Evolutionary conservation across 2,329 filamentous ascomycete genomes (phyloP).

Genomic region (Diaporthe nobilis): DNA sequence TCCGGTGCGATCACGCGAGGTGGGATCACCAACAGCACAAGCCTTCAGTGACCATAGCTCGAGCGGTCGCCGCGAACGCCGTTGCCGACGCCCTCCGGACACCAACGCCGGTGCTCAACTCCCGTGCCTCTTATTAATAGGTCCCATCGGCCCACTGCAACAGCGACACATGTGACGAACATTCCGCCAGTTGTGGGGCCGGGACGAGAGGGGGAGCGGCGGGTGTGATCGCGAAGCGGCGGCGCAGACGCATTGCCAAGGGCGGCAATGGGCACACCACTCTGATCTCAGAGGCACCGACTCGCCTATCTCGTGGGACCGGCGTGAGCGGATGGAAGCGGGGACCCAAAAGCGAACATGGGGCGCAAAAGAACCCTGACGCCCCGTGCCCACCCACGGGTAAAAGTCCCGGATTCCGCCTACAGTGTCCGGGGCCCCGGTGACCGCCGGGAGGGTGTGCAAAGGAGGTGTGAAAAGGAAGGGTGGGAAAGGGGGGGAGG

Average conservation of each 20-base stretch:
- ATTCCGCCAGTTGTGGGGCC: no score
- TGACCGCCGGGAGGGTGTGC: background rate
- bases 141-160: background rate
- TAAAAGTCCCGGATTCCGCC: slow-evolving; percentile 16
- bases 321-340: background rate
- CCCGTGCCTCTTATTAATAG: no score
- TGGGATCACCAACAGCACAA: slow-evolving; percentile 32
- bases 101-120: background rate
- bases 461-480: background rate
- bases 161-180: background rate
- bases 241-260: background rate
- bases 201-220: background rate
- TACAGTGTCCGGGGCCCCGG: slow-evolving; percentile 3
- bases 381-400: background rate
- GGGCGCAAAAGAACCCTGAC: slow-evolving; percentile 23
- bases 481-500: background rate
- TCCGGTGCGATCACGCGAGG: slow-evolving; percentile 18
- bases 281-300: background rate
- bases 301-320: background rate
- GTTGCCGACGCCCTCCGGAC: background rate
- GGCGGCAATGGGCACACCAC: background rate
- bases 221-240: background rate
- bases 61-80: background rate
- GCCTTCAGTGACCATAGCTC: background rate
- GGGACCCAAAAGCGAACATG: background rate